Evolutionary conservation across 148 eudicot species (phyloP).

Genomic region (Vaccinium darrowii): DNA sequence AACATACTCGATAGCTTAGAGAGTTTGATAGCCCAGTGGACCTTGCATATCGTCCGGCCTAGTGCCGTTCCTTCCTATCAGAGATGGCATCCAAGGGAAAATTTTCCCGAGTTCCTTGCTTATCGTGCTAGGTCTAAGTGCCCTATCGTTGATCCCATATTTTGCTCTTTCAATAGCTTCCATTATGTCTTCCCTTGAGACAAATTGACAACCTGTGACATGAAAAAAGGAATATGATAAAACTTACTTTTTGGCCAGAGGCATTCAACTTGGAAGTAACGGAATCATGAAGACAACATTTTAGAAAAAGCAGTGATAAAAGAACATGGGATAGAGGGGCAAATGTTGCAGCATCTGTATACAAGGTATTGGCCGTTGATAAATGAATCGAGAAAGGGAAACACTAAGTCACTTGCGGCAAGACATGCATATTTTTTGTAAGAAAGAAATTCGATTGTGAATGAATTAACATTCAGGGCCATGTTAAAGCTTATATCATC

Average conservation of each 20-base stretch:
- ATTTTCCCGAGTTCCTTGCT: conserved; percentile 74
- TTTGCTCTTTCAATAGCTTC: conserved; percentile 93
- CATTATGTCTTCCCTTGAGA: conserved; percentile 90
- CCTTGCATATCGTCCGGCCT: conserved; percentile 44
- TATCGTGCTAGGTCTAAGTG: conserved; percentile 32
- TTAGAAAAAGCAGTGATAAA: not conserved
- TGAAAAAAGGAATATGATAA: not conserved
- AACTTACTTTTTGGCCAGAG: not conserved
- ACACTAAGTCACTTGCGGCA: not conserved
- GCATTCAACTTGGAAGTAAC: not conserved
- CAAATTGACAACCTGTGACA: conserved; percentile 64
- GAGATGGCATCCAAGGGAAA: conserved; percentile 93
- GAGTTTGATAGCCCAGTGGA: conserved; percentile 87
- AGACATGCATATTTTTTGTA: not conserved
- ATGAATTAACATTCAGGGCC: not conserved
- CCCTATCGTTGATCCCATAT: conserved; percentile 68
- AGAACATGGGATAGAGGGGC: not conserved
- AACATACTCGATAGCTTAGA: conserved; percentile 45
- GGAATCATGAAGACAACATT: not conserved
- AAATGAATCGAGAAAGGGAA: not conserved
- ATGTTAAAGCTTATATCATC: not conserved
- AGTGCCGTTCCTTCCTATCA: conserved; percentile 40
- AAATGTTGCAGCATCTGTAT: too few relatives aligned
- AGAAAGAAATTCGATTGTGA: too few relatives aligned
- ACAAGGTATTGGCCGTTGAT: not conserved